Base-by-base conservation (phyloP, 2,329 filamentous ascomycete genomes). In the Cladobotryum protrusum region DNA sequence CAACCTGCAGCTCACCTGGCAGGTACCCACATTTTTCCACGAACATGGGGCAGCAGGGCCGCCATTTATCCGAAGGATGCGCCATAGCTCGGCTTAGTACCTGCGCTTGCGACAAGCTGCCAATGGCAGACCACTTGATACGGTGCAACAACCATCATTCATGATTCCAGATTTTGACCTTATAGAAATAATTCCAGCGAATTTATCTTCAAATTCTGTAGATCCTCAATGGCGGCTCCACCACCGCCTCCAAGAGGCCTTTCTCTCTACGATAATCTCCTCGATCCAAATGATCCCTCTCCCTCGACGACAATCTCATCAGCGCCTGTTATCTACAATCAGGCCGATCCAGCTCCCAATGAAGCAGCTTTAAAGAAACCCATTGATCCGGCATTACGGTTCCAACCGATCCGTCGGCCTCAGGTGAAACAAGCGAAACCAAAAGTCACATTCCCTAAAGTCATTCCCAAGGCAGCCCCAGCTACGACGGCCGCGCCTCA, bases 191-290 rank as follows among this genome's bases (percentile, higher is more conserved):
- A 29, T 29, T 24, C 24, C 11, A 29, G 24, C 6, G 11, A 29
- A 29, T 29, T 29, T 29, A 29, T 9, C 24, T 9, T 29, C 24
- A 12, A n/a, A 18, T 9, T 45, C 15, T 19, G 32, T 43, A 24
- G 29, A 24, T 5, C 11, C 40, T 20, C 35, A 45, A 67, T 63
- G 61, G 58, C 66, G 52, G 62, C 60, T 52, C 68, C 68, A 33
- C 67, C 71, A 37, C 72, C 72, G 41, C 67, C 68, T 12, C 63
- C 67, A 43, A 68, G 72, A 50, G 76, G 77, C 50, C 73, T 89
- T 57, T 91, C 88, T 15, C 81, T 95, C 5, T 96, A 96, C 65
- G 90, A 88, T 48, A 88, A 95, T 66, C 78, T 95, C 40, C 81
- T 93, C 55, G 85, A 89, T 59, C 73, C 81, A 17, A 67, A 71